phyloP scores from a whole-genome alignment of 2,329 filamentous ascomycete species.

The Blumeriella jaapii region DNA sequence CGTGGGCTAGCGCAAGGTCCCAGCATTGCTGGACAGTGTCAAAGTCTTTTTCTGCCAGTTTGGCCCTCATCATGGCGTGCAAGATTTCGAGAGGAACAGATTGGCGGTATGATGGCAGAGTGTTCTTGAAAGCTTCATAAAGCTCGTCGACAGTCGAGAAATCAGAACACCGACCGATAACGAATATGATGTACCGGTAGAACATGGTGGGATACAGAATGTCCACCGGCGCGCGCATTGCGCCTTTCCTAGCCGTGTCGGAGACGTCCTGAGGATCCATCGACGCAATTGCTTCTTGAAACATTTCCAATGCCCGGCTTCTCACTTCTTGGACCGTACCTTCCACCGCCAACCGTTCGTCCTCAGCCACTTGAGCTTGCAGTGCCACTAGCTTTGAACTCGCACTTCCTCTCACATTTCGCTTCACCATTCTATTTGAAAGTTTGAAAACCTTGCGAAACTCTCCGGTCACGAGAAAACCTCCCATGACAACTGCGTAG shows the following conservation, averaged over 20 bases:
- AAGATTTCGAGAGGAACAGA: conserved; percentile 44
- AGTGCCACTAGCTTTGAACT: conserved; percentile 34
- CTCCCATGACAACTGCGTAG: conserved; percentile 41
- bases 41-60: conserved; percentile 45
- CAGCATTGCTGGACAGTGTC: conserved; percentile 55
- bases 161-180: conserved; percentile 41
- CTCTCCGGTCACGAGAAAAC: conserved; percentile 30
- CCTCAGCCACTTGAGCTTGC: conserved; percentile 23
- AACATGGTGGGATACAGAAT: conserved; percentile 29
- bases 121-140: conserved; percentile 39
- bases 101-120: conserved; percentile 28
- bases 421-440: conserved; percentile 32
- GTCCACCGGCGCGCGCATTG: conserved; percentile 15
- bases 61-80: conserved; percentile 55
- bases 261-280: conserved; percentile 22
- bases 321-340: conserved; percentile 17
- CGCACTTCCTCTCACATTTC: conserved; percentile 30
- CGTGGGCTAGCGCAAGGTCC: conserved; percentile 45
- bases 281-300: conserved; percentile 15
- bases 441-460: conserved; percentile 38
- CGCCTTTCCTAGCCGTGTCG: conserved; percentile 18
- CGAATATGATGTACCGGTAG: conserved; percentile 43
- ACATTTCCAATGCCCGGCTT: conserved; percentile 19
- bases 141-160: conserved; percentile 44
- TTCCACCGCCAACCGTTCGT: conserved; percentile 12